Conservation (phyloP, 139 green algal species). For the Desmodesmus armatus region DNA sequence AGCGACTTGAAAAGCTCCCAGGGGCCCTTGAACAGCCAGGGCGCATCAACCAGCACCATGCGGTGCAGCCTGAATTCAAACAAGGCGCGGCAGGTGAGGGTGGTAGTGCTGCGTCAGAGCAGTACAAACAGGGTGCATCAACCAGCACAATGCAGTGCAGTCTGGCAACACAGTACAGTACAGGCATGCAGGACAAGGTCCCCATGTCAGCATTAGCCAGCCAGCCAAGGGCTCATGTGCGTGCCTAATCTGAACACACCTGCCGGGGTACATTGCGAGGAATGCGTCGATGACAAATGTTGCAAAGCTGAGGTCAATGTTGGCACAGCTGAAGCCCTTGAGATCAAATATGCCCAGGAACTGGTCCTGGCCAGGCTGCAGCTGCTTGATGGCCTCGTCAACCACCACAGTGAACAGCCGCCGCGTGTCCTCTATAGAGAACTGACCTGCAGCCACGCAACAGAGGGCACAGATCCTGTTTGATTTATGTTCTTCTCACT, state of each 20-base stretch:
- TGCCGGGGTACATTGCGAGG: not conserved
- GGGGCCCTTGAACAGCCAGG: not conserved
- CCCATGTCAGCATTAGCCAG: not conserved
- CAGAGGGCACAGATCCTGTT: no score
- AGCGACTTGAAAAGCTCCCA: not conserved
- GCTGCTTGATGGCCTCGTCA: not conserved
- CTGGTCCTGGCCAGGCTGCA: not conserved
- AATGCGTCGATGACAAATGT: not conserved
- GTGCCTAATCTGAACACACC: not conserved
- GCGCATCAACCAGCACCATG: not conserved
- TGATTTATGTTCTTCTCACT: no score
- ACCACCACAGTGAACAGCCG: no score
- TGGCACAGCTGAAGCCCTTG: not conserved
- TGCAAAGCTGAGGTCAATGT: not conserved
- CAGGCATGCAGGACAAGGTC: not conserved
- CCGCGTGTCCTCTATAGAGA: no score
- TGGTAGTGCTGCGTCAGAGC: not conserved
- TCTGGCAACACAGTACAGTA: no score
- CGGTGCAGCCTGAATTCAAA: not conserved
- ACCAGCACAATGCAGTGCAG: no score
- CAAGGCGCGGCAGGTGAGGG: not conserved
- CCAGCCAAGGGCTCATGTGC: not conserved
- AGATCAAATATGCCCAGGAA: not conserved
- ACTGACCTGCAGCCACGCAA: no score
- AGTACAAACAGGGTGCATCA: not conserved